These are phyloP conservation scores for Dryas drummondii DNA, from an alignment of 306 rosid species.

Conservation along the genomic window DNA sequence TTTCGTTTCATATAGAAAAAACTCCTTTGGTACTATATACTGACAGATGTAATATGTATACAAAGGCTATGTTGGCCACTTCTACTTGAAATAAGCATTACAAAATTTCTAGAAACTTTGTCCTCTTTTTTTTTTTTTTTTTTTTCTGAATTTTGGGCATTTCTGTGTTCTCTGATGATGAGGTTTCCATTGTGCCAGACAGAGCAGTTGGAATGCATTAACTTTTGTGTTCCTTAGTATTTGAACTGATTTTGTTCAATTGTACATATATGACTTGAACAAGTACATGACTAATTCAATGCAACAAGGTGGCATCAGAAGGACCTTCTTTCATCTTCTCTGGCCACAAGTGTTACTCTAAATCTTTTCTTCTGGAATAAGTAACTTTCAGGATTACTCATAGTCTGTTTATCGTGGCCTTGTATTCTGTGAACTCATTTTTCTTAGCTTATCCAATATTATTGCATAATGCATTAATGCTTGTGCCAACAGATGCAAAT, in stretches of 20 bases:
- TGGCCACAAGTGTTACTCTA: no score
- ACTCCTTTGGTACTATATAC: slow-evolving; percentile 28
- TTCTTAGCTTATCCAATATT: no score
- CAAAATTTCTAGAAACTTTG: slow-evolving; percentile 6
- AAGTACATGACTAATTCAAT: neutral
- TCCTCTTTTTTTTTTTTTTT: neutral
- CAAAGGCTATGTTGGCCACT: slow-evolving; percentile 30
- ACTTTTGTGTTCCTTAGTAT: neutral
- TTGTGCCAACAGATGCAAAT: no score
- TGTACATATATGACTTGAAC: neutral
- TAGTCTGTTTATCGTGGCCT: no score
- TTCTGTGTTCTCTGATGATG: slow-evolving; percentile 11
- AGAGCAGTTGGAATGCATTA: neutral
- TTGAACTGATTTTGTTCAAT: neutral
- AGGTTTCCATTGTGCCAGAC: neutral
- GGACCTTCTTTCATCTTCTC: no score
- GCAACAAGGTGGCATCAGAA: no score
- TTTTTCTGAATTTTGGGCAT: slow-evolving; percentile 1
- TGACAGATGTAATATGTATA: slow-evolving; percentile 43
- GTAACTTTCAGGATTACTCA: no score
- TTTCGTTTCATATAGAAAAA: slow-evolving; percentile 13
- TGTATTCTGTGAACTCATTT: no score
- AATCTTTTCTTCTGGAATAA: no score
- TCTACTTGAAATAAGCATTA: slow-evolving; percentile 24
- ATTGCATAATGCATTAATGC: no score